Evolutionary conservation across 352 stramenopile genomes (phyloP).

Genomic region (Thraustochytrium striatum): DNA sequence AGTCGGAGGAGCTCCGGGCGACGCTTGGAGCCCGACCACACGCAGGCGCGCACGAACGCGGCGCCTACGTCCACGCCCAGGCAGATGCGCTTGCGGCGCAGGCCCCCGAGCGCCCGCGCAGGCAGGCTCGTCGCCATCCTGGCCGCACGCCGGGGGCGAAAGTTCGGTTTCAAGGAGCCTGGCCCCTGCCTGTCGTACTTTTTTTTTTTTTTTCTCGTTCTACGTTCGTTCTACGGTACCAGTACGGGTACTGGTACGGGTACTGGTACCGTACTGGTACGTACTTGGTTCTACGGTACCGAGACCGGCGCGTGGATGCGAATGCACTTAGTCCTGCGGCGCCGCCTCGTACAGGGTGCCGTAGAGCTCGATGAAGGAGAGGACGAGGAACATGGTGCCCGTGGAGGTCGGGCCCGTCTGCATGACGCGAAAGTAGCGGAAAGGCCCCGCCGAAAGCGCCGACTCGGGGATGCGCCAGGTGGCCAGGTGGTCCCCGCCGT

Average conservation of each 20-base stretch:
- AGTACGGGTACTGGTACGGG: too few relatives aligned
- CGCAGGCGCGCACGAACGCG: slow-evolving; percentile 11
- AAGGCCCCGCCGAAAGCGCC: background rate
- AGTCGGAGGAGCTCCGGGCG: background rate
- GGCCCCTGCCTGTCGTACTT: too few relatives aligned
- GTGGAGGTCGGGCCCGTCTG: slow-evolving; percentile 41
- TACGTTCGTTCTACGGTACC: too few relatives aligned
- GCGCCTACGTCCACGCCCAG: slow-evolving; percentile 22
- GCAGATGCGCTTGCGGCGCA: slow-evolving; percentile 28
- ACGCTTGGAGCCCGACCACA: background rate
- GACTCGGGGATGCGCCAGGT: slow-evolving; percentile 36
- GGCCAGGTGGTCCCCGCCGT: slow-evolving; percentile 13
- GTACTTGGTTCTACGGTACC: too few relatives aligned
- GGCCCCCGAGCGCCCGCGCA: slow-evolving; percentile 13
- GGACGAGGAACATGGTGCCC: slow-evolving; percentile 44
- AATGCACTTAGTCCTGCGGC: too few relatives aligned
- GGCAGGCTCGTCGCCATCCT: slow-evolving; percentile 4
- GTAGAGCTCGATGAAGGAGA: slow-evolving; percentile 42
- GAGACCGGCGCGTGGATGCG: too few relatives aligned
- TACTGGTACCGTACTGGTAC: too few relatives aligned
- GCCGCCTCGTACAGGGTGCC: slow-evolving; percentile 33
- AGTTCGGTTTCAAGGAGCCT: too few relatives aligned
- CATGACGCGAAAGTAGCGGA: slow-evolving; percentile 33
- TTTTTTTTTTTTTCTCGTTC: too few relatives aligned
- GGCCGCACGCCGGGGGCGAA: too few relatives aligned